phyloP scores from a whole-genome alignment of 2,329 filamentous ascomycete species.

The Ceratocystis cubensis region DNA sequence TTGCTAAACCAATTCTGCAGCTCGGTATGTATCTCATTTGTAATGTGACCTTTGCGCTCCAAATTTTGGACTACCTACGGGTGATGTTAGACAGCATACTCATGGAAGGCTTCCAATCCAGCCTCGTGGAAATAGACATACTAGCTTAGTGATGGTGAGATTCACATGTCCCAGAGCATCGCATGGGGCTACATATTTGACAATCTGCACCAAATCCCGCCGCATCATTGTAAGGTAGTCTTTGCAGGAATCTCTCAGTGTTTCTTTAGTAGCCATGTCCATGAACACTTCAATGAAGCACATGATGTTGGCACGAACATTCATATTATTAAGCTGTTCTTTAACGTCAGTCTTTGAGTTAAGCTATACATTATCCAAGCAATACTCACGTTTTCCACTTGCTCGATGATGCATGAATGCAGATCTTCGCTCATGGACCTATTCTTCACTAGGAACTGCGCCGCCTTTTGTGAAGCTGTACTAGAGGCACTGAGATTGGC shows the following conservation, averaged over 20 bases:
- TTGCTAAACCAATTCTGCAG: constrained; percentile 75
- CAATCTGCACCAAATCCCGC: constrained; percentile 77
- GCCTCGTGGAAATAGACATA: constrained; percentile 30
- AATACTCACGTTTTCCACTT: constrained; percentile 62
- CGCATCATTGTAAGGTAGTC: constrained; percentile 92
- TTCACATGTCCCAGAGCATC: constrained; percentile 84
- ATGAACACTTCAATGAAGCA: constrained; percentile 96
- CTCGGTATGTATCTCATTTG: constrained; percentile 60
- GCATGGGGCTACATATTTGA: constrained; percentile 81
- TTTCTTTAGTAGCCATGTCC: constrained; percentile 66
- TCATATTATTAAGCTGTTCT: constrained; percentile 66
- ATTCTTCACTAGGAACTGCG: constrained; percentile 88
- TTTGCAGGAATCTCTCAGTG: constrained; percentile 28
- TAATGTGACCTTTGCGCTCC: constrained; percentile 57
- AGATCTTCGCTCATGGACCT: constrained; percentile 92
- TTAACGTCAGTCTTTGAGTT: neutral
- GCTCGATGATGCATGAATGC: constrained; percentile 93
- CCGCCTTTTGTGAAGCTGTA: constrained; percentile 79
- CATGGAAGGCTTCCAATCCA: neutral
- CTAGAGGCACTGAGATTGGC: constrained; percentile 85
- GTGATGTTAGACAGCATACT: neutral
- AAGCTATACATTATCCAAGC: neutral
- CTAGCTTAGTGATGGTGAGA: constrained; percentile 79
- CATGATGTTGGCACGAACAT: constrained; percentile 95
- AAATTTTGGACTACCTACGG: constrained; percentile 54